Evolutionary conservation across 2,329 filamentous ascomycete species (phyloP), one percentile per base, ranked within the genome.

Genomic region (Aspergillus pseudoglaucus): DNA sequence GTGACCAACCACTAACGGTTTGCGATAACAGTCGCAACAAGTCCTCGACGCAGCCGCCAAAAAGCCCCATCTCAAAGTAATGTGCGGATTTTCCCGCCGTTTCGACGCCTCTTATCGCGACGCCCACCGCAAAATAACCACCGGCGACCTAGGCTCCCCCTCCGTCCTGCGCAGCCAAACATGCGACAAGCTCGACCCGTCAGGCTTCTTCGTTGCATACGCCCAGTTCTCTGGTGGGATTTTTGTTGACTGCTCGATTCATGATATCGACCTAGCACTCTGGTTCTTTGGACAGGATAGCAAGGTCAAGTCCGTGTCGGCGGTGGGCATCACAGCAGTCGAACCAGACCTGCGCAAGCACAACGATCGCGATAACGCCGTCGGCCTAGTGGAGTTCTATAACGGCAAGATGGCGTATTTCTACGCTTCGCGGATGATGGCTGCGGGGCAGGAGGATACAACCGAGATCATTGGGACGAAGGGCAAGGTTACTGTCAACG

Each of bases 181-280:
- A 0, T 84, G 81, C 65, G 82, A 87, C 66, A 83, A 81, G 61
- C 75, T 80, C 48, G 81, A 85, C 50, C 79, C 81, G 0, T 75
- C 74, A 0, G 82, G 82, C 41, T 86, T 85, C 73, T 87, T 85
- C 62, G 81, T 87, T 47, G 72, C 76, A 18, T 87, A 86, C 65
- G 81, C 83, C 10, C 72, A 81, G 56, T 82, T 79, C 66, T 78
- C 73, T 1, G 83, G 84, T 30, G 83, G 83, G 18, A 84, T 86
- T 61, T 87, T 87, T 56, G 83, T 86, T 48, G 84, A 87, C 70
- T 84, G 80, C 68, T 81, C 79, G 45, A 81, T 87, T 59, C 84
- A 87, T 69, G 84, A 87, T 57, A 86, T 87, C 55, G 81, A 84
- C 52, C 74, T 85, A 2, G 73, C 80, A 0, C 69, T 84, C 2